These are phyloP conservation scores for Tuber magnatum DNA, from an alignment of 495 filamentous ascomycete species.

Conservation along the genomic window DNA sequence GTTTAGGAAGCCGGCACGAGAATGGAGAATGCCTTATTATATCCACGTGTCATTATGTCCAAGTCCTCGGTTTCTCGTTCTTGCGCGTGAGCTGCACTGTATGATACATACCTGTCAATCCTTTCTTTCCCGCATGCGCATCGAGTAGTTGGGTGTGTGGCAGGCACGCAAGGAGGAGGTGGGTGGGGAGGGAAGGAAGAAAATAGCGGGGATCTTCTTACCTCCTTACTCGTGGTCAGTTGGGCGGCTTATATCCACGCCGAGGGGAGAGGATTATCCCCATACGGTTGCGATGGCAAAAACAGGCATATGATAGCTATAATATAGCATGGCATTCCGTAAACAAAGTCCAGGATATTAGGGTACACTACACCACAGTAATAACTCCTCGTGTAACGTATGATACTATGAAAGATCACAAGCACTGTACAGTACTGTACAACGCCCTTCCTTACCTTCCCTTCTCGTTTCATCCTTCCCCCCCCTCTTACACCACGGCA, in stretches of 20 bases:
- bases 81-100: not conserved
- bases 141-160: not conserved
- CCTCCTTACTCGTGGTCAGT: not conserved
- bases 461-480: not conserved
- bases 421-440: not conserved
- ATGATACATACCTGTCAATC: not conserved
- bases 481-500: not conserved
- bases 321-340: not conserved
- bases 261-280: not conserved
- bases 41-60: not conserved
- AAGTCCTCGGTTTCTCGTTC: not conserved
- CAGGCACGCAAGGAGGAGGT: not conserved
- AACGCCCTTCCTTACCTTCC: not conserved
- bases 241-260: not conserved
- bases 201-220: not conserved
- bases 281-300: too few relatives aligned
- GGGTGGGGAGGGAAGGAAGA: not conserved
- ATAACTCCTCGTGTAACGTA: not conserved
- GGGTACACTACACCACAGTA: not conserved
- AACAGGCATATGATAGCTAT: not conserved
- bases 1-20: not conserved
- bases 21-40: not conserved
- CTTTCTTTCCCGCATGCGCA: not conserved
- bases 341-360: too few relatives aligned
- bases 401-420: not conserved